phyloP scores from a whole-genome alignment of 1,139 yeast species.

The Zhuliangozyma blackwelliae region DNA sequence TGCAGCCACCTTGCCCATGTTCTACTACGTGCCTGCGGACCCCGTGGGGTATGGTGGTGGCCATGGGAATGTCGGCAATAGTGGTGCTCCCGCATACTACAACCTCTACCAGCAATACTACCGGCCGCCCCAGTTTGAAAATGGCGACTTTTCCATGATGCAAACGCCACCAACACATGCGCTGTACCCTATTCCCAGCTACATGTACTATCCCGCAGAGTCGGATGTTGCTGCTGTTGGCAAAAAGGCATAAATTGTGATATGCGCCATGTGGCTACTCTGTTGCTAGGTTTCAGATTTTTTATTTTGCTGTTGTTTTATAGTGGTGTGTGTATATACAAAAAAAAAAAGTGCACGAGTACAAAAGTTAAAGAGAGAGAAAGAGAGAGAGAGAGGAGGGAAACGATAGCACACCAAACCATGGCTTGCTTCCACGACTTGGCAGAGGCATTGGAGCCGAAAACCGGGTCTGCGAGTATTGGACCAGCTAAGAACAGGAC shows the following conservation, averaged over 20 bases:
- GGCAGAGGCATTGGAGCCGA: constrained; percentile 5
- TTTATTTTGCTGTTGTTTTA: not conserved
- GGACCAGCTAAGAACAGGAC: not conserved
- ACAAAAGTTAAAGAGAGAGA: too few relatives aligned
- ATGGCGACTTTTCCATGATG: constrained; percentile 1
- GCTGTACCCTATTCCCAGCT: constrained; percentile 10
- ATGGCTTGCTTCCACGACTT: constrained; percentile 8
- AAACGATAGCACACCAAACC: not conserved
- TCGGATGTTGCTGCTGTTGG: constrained; percentile 8
- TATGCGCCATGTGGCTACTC: too few relatives aligned
- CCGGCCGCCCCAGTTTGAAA: constrained; percentile 3
- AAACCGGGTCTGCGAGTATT: not conserved
- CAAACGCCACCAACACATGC: constrained; percentile 3
- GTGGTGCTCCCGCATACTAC: constrained; percentile 10
- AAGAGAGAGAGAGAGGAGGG: not conserved
- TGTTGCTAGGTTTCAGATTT: too few relatives aligned
- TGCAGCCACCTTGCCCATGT: constrained; percentile 14
- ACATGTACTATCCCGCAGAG: constrained; percentile 12
- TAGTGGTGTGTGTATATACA: not conserved
- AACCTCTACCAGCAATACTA: constrained; percentile 17
- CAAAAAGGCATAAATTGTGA: constrained; percentile 7
- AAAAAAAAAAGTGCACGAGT: constrained; percentile 1
- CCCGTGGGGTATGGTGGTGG: constrained; percentile 6
- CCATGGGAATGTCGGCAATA: constrained; percentile 1
- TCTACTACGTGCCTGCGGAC: constrained; percentile 20